Base-by-base conservation (phyloP, 768 basidiomycete species). In the Suillus luteus region DNA sequence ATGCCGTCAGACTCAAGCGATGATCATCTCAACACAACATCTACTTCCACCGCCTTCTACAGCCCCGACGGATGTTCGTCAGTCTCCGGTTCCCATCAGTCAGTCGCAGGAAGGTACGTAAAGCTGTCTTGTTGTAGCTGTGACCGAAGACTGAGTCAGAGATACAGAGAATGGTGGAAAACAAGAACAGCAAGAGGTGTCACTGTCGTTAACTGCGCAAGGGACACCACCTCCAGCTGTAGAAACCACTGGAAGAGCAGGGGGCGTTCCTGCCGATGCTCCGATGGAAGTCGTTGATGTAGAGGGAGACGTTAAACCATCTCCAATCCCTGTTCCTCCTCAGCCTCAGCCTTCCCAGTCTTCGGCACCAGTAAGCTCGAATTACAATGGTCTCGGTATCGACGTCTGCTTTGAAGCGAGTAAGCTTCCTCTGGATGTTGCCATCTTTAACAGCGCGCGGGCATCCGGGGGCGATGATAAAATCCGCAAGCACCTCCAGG, bases 361-460 rank as follows among this genome's bases (percentile, higher is more conserved):
- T 43, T 70, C 62, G 0, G 64, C 68, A 24, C 54, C 76, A 15
- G 71, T 75, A 24, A 69, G 71, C 12, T 70, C 72, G 14, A 76
- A 75, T 57, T 78, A 80, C 35, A 78, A 63, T 27, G 84, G 83
- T 15, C 82, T 80, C 65, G 79, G 84, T 8, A 88, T 94, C 71
- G 95, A 96, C 73, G 85, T 96, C 4, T 83, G 83, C 62, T 88
- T 86, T 69, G 95, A 96, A 77, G 91, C 95, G 22, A 89, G 90
- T 75, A 96, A 95, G 74, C 80, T 96, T 46, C 95, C 96, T 1
- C 79, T 97, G 62, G 95, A 97, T 71, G 90, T 96, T 11, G 95
- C 94, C 9, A 92, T 97, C 65, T 93, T 93, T 77, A 95, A 96
- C 72, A 92, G 93, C 68, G 86, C 93, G 10, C 83, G 93, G n/a